A percentile compares a stretch with the other conserved stretches of the same genome.
These are phyloP conservation scores for Termitomyces heimii DNA, from an alignment of 768 basidiomycete genomes.

Conservation along the genomic window DNA sequence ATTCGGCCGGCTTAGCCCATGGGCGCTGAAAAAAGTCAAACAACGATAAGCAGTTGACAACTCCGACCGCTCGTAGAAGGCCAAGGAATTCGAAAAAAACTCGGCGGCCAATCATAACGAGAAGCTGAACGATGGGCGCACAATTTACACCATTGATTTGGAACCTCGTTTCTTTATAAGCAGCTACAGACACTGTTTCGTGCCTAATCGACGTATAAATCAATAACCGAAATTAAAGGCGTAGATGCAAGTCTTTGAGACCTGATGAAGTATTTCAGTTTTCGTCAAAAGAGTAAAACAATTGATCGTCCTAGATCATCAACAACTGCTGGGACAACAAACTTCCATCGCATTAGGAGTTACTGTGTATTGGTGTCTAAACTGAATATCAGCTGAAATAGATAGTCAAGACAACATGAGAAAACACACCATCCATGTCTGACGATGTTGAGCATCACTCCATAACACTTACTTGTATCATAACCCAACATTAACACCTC, in stretches of 20 bases:
- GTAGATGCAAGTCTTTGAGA: neutral
- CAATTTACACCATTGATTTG: neutral
- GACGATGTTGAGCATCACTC: neutral
- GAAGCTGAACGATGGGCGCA: neutral
- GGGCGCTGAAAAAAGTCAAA: neutral
- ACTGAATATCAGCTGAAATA: neutral
- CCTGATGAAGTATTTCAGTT: neutral
- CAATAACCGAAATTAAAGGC: neutral
- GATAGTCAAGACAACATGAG: neutral
- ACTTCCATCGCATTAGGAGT: neutral
- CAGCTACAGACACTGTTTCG: neutral
- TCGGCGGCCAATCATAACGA: neutral
- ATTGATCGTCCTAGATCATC: neutral
- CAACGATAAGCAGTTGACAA: neutral
- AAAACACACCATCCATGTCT: neutral
- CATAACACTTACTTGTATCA: slow-evolving; percentile 3
- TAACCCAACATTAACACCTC: neutral
- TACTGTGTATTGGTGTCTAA: neutral
- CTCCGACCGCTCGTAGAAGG: neutral
- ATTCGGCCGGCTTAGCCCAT: too few species aligned
- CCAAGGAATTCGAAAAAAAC: neutral
- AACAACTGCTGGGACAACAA: neutral
- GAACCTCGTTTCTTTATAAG: neutral
- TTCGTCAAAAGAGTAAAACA: neutral
- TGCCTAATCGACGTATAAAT: too few species aligned